phyloP scores from a whole-genome alignment of 2,329 filamentous ascomycete genomes.

The Dothiorella sarmentorum region DNA sequence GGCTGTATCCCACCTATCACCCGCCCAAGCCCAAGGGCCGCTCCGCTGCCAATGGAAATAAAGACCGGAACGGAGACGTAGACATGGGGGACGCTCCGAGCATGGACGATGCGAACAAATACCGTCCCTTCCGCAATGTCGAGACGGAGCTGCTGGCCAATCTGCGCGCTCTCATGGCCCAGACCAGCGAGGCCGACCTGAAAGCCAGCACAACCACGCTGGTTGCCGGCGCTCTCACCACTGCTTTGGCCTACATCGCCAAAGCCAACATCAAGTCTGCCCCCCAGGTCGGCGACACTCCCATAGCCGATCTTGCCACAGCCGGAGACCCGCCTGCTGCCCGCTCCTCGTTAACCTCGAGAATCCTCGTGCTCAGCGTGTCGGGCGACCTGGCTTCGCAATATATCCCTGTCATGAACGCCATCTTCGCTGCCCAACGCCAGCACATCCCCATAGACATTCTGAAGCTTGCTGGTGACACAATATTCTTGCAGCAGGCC shows the following conservation, averaged over 20 bases:
- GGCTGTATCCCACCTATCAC: conserved; percentile 72
- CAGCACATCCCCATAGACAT: conserved; percentile 89
- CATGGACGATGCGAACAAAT: conserved; percentile 71
- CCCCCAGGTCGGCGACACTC: conserved; percentile 39
- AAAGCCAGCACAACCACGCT: conserved; percentile 72
- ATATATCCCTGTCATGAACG: conserved; percentile 98
- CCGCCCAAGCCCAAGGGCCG: conserved; percentile 3
- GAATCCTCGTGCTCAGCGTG: conserved; percentile 87
- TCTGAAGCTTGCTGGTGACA: conserved; percentile 76
- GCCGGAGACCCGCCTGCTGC: conserved; percentile 30
- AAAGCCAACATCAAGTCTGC: conserved; percentile 61
- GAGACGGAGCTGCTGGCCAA: conserved; percentile 76
- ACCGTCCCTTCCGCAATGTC: conserved; percentile 83
- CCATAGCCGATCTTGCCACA: conserved; percentile 43
- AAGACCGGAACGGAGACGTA: neutral
- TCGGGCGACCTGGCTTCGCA: conserved; percentile 82
- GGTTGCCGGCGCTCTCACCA: conserved; percentile 84
- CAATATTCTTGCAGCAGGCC: conserved; percentile 92
- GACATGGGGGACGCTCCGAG: conserved; percentile 21
- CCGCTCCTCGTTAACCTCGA: conserved; percentile 61
- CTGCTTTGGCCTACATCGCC: conserved; percentile 87
- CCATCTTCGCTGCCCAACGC: conserved; percentile 91
- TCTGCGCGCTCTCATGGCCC: conserved; percentile 67
- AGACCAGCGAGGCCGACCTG: conserved; percentile 63
- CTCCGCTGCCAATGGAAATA: neutral